Evolutionary conservation across 306 rosid genomes (phyloP).

Genomic region (Acacia confusa): DNA sequence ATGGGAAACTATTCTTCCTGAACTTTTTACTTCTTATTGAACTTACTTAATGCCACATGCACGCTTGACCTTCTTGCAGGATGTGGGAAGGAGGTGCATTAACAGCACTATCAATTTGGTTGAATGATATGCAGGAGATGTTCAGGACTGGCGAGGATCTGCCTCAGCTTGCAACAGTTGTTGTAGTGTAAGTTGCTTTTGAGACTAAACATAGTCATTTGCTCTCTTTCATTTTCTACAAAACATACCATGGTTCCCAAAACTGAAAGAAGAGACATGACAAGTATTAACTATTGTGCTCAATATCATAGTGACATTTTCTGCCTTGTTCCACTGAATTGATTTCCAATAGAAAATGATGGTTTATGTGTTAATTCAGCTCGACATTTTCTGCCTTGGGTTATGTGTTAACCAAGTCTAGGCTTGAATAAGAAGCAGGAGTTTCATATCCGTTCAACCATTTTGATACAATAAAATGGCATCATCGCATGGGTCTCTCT

Average conservation of each 20-base stretch:
- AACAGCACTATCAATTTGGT: slow-evolving; percentile 88
- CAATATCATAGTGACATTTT: background rate
- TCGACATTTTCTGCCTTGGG: too few species aligned
- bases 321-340: background rate
- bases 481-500: background rate
- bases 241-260: background rate
- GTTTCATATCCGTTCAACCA: background rate
- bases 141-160: slow-evolving; percentile 61
- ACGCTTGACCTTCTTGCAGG: slow-evolving; percentile 50
- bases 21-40: slow-evolving; percentile 21
- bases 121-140: slow-evolving; percentile 75
- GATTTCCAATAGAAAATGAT: background rate
- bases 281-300: background rate
- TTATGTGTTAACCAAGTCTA: background rate
- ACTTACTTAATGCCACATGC: slow-evolving; percentile 27
- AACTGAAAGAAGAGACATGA: background rate
- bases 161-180: slow-evolving; percentile 83
- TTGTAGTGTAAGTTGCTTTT: slow-evolving; percentile 72
- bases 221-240: slow-evolving; percentile 27
- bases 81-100: slow-evolving; percentile 94
- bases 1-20: slow-evolving; percentile 22
- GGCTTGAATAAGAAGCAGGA: background rate
- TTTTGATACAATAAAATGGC: background rate
- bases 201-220: slow-evolving; percentile 19
- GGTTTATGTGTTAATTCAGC: too few species aligned